Evolutionary conservation across 2,329 filamentous ascomycete species (phyloP).

Genomic region (Xenoacremonium recifei): DNA sequence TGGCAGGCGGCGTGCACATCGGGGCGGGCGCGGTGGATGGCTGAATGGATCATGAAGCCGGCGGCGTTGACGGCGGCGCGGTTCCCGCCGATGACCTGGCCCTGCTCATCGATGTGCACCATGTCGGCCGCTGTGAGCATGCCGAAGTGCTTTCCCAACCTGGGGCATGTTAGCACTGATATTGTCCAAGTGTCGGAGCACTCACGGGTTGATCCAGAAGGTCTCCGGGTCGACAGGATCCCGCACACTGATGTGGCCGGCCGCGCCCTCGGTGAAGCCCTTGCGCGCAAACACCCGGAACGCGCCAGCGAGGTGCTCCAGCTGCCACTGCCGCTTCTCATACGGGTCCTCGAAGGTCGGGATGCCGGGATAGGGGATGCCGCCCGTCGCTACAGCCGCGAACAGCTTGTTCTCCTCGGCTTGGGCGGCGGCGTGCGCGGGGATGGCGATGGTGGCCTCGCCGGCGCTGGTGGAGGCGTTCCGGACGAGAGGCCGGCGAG

Average conservation of each 20-base stretch:
- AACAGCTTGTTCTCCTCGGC: constrained; percentile 21
- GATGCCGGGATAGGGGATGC: constrained; percentile 45
- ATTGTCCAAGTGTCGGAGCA: not conserved
- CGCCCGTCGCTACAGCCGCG: constrained; percentile 27
- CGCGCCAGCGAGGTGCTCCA: constrained; percentile 43
- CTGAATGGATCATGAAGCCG: constrained; percentile 62
- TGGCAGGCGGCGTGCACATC: constrained; percentile 63
- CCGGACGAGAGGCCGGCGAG: constrained; percentile 1
- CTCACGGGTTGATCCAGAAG: constrained; percentile 64
- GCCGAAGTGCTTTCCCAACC: constrained; percentile 58
- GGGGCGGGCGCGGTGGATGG: constrained; percentile 57
- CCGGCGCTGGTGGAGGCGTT: constrained; percentile 17
- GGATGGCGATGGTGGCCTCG: constrained; percentile 11
- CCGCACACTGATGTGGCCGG: constrained; percentile 62
- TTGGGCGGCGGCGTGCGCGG: not conserved
- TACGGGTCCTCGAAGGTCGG: constrained; percentile 53
- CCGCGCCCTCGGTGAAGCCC: constrained; percentile 59
- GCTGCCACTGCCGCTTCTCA: constrained; percentile 32
- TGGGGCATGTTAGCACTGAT: constrained; percentile 4
- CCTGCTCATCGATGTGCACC: constrained; percentile 59
- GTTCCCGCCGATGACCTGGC: constrained; percentile 60
- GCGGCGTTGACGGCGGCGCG: constrained; percentile 55
- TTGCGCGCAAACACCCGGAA: constrained; percentile 47
- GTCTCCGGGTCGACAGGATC: constrained; percentile 58
- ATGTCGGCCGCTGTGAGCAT: constrained; percentile 61